A percentile compares a stretch with the other conserved stretches of the same genome.
phyloP scores from a whole-genome alignment of 164 flowering plant genomes.

The Litsea cubeba region DNA sequence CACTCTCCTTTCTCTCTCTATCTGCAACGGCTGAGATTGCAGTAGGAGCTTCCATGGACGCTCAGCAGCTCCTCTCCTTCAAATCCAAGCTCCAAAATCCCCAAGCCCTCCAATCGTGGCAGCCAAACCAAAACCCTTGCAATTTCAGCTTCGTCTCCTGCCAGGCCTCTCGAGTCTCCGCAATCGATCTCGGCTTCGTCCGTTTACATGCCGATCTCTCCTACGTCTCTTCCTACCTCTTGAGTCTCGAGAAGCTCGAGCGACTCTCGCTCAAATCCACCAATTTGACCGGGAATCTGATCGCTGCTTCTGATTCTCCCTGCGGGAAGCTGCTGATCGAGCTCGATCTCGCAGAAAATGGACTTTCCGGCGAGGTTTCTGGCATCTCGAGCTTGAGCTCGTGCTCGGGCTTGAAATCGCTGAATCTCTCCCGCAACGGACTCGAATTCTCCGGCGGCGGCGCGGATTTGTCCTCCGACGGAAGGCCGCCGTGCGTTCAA shows the following conservation, averaged over 20 bases:
- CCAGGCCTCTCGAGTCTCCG: conserved; percentile 33
- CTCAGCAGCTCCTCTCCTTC: conserved; percentile 10
- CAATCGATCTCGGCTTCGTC: conserved; percentile 42
- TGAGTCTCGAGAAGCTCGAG: conserved; percentile 41
- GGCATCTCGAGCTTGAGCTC: conserved; percentile 33
- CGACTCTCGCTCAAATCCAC: conserved; percentile 28
- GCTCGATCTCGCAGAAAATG: conserved; percentile 67
- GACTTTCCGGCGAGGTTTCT: conserved; percentile 46
- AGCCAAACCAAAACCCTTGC: conserved; percentile 5
- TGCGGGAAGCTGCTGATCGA: conserved; percentile 35
- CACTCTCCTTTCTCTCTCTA: not conserved
- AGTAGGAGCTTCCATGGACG: not conserved
- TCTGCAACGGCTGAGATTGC: not conserved
- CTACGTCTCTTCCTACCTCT: conserved; percentile 34
- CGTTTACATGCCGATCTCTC: conserved; percentile 34
- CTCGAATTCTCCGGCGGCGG: conserved; percentile 27
- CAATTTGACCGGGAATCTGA: conserved; percentile 48
- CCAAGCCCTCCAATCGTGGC: conserved; percentile 2
- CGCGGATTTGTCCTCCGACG: conserved; percentile 13
- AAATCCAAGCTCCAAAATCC: conserved; percentile 2
- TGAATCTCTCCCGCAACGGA: conserved; percentile 59
- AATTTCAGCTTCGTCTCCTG: conserved; percentile 5
- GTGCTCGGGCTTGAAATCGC: conserved; percentile 39
- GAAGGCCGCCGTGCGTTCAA: conserved; percentile 16
- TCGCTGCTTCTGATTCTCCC: conserved; percentile 20